These are phyloP conservation scores for Neopestalotiopsis rosae DNA, from an alignment of 2,329 filamentous ascomycete species.

Conservation along the genomic window DNA sequence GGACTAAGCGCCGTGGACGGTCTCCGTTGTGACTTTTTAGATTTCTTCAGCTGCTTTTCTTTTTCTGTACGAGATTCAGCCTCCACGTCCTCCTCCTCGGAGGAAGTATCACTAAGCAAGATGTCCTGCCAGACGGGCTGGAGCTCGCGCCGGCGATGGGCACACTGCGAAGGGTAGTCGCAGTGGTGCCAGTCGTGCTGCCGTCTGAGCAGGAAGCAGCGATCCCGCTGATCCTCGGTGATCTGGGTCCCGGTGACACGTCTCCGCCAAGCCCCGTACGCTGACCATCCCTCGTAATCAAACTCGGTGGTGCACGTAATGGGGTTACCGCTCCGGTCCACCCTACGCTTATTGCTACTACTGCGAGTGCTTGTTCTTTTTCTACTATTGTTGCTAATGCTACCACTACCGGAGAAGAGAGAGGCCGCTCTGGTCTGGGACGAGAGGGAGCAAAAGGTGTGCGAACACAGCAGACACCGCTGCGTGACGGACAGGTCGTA, in stretches of 20 bases:
- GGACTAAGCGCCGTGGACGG: neutral
- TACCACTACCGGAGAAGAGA: no score
- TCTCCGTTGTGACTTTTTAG: neutral
- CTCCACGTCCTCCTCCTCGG: neutral
- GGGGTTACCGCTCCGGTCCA: neutral
- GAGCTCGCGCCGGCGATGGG: slow-evolving; percentile 2
- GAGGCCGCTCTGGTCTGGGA: neutral
- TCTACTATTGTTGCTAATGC: no score
- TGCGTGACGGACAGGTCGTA: neutral
- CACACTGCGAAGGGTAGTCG: slow-evolving; percentile 10
- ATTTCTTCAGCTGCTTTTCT: neutral
- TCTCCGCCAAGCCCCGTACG: slow-evolving; percentile 5
- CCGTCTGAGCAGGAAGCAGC: neutral
- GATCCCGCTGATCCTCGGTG: slow-evolving; percentile 5
- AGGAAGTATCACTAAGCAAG: neutral
- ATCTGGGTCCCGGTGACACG: neutral
- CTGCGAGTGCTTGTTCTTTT: neutral
- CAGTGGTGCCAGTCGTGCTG: slow-evolving; percentile 11
- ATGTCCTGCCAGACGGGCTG: neutral
- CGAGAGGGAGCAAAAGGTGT: neutral
- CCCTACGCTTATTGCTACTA: neutral
- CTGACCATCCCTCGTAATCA: slow-evolving; percentile 12
- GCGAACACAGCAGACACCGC: slow-evolving; percentile 3
- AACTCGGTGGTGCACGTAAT: slow-evolving; percentile 10
- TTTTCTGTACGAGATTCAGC: neutral